Conservation (phyloP, 2,329 filamentous ascomycete species). For the Alternaria sp. region DNA sequence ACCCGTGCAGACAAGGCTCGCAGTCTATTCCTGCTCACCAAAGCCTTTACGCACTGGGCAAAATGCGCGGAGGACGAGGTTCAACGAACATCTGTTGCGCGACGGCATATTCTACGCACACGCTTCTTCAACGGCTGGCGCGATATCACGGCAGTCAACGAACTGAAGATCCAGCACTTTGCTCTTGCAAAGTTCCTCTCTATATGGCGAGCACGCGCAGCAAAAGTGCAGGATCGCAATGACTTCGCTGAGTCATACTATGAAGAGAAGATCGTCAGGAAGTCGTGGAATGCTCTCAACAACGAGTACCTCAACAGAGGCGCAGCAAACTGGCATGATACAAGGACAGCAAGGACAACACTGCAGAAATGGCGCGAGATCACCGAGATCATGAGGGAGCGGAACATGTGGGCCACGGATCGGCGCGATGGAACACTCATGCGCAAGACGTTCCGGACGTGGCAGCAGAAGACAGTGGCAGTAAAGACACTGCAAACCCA, state of each 20-base stretch:
- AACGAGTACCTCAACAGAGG: constrained; percentile 44
- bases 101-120: constrained; percentile 72
- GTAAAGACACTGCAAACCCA: constrained; percentile 41
- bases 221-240: constrained; percentile 45
- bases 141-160: constrained; percentile 67
- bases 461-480: constrained; percentile 25
- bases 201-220: constrained; percentile 57
- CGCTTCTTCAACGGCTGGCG: constrained; percentile 74
- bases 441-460: constrained; percentile 30
- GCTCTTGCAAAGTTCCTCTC: constrained; percentile 61
- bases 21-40: constrained; percentile 68
- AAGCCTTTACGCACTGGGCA: constrained; percentile 73
- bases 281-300: constrained; percentile 46
- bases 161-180: constrained; percentile 60
- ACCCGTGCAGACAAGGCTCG: constrained; percentile 67
- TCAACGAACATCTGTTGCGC: constrained; percentile 69
- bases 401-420: constrained; percentile 29
- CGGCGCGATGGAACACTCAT: constrained; percentile 30
- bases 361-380: constrained; percentile 39
- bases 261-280: constrained; percentile 41
- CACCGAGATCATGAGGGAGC: constrained; percentile 32
- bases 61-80: constrained; percentile 68
- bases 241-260: constrained; percentile 38
- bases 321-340: constrained; percentile 43
- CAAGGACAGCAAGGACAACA: constrained; percentile 30